Percentiles rank a stretch among this genome's conserved stretches.
These are phyloP conservation scores for Gossypium turneri DNA, from an alignment of 345 rosid species.

Conservation along the genomic window DNA sequence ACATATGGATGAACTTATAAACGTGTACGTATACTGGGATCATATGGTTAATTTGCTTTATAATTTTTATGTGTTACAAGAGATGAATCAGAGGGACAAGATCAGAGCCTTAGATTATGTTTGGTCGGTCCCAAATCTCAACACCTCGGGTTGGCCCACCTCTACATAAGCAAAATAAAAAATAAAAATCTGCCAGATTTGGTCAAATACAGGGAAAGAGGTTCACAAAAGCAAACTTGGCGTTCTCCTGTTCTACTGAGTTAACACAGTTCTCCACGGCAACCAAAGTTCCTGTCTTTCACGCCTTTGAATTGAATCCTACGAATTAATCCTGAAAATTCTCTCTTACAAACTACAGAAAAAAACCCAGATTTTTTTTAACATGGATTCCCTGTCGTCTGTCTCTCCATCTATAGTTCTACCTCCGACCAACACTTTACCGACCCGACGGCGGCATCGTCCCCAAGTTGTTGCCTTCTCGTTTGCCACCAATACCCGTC, in stretches of 20 bases:
- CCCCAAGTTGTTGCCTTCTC: slow-evolving; percentile 32
- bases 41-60: no score
- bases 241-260: not conserved
- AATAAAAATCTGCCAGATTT: slow-evolving; percentile 11
- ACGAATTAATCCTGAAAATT: not conserved
- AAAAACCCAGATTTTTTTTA: not conserved
- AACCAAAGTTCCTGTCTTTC: not conserved
- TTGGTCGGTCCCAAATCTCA: not conserved
- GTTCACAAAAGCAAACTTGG: slow-evolving; percentile 7
- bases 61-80: no score
- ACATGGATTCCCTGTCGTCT: slow-evolving; percentile 61
- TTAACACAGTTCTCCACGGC: slow-evolving; percentile 13
- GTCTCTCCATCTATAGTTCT: slow-evolving; percentile 77
- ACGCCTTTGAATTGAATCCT: not conserved
- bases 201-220: not conserved
- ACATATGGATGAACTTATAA: no score
- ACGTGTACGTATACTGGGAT: no score
- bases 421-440: slow-evolving; percentile 47
- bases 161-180: not conserved
- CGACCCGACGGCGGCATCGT: slow-evolving; percentile 27
- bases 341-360: not conserved
- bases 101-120: not conserved
- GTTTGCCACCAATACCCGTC: slow-evolving; percentile 21
- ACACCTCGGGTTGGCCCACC: not conserved
- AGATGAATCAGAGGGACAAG: not conserved